phyloP scores from a whole-genome alignment of 305 asterid species.

The Fraxinus baroniana region DNA sequence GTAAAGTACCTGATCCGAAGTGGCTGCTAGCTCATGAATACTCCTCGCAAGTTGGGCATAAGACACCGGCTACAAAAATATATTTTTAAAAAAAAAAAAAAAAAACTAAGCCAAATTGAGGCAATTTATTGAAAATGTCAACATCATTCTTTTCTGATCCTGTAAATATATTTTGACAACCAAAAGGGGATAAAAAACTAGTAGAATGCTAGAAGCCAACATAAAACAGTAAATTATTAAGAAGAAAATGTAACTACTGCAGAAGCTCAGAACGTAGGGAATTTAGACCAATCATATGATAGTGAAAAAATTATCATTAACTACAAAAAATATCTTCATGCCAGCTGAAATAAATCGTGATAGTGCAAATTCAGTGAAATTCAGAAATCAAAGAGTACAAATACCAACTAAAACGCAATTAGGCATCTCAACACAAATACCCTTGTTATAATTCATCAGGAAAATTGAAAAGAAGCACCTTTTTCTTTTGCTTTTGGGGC shows the following conservation, averaged over 20 bases:
- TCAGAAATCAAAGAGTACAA: conserved; percentile 4
- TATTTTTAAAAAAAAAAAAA: not conserved
- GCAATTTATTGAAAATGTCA: conserved; percentile 9
- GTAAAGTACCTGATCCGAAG: conserved; percentile 82
- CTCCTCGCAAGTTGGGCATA: conserved; percentile 99
- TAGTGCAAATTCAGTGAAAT: conserved; percentile 18
- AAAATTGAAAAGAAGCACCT: conserved; percentile 31
- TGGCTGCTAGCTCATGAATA: conserved; percentile 95
- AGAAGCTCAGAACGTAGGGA: not conserved
- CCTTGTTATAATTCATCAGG: not conserved
- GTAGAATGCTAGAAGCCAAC: not conserved
- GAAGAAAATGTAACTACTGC: not conserved
- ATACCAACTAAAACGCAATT: conserved; percentile 12
- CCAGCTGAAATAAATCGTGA: not conserved
- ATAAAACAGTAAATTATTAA: not conserved
- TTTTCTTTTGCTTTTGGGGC: conserved; percentile 83
- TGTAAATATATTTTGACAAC: not conserved
- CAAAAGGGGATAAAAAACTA: not conserved
- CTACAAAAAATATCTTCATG: not conserved
- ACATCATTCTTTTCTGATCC: conserved; percentile 1
- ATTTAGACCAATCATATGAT: conserved; percentile 6
- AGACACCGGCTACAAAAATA: conserved; percentile 77
- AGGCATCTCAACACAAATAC: not conserved
- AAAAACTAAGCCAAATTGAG: conserved; percentile 4
- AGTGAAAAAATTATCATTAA: not conserved